These are phyloP conservation scores for Drosera capensis DNA, from an alignment of 148 eudicot genomes.

Conservation along the genomic window DNA sequence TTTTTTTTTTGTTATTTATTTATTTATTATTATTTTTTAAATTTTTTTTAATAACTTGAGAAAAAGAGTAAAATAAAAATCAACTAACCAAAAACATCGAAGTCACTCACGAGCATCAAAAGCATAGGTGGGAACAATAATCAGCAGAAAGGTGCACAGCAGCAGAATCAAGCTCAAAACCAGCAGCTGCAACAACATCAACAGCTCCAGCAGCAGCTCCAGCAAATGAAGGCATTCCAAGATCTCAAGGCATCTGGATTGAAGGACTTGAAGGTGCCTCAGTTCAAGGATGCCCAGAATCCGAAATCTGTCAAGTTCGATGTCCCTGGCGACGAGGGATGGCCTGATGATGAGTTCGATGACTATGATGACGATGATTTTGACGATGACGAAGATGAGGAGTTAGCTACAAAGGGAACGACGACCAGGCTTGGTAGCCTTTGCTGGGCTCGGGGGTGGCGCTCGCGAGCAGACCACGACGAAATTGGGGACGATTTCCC, in stretches of 20 bases:
- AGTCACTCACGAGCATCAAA: too few species aligned
- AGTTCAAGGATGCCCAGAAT: constrained; percentile 5
- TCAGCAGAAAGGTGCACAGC: constrained; percentile 9
- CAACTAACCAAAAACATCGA: too few species aligned
- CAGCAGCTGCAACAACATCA: constrained; percentile 15
- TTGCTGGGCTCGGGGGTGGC: too few species aligned
- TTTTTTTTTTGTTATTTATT: too few species aligned
- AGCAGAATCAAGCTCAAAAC: constrained; percentile 15
- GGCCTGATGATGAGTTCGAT: constrained; percentile 13
- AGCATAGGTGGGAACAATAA: constrained; percentile 4
- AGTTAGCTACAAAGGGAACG: too few species aligned
- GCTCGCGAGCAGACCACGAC: too few species aligned
- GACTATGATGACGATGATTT: constrained; percentile 21
- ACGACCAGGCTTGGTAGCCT: too few species aligned
- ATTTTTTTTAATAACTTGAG: too few species aligned
- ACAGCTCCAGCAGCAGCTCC: background rate
- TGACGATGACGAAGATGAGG: constrained; percentile 11
- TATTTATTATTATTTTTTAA: too few species aligned
- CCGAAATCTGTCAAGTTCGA: constrained; percentile 13
- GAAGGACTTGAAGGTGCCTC: constrained; percentile 9
- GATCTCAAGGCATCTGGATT: constrained; percentile 6
- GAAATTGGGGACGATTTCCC: too few species aligned
- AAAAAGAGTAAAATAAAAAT: too few species aligned
- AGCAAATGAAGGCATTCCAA: constrained; percentile 7
- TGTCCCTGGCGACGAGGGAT: constrained; percentile 8